Base-by-base conservation (phyloP, 23 red algal genomes). In the Gracilaria gracilis region DNA sequence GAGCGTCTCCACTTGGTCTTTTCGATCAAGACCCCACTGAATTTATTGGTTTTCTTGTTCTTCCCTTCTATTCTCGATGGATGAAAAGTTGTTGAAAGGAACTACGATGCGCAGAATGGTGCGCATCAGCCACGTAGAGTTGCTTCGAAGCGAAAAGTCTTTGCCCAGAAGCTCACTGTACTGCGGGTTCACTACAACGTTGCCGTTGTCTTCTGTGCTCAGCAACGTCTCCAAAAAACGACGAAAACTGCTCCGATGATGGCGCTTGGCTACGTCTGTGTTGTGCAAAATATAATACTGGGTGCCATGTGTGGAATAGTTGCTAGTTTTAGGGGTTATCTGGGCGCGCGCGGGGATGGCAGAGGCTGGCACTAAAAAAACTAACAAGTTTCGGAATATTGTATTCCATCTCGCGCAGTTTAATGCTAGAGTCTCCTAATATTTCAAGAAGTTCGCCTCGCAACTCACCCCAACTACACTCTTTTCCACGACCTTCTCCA, bases 31-130 rank as follows among this genome's bases (percentile, higher is more conserved):
- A 13, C 54, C 79, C 79, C 79, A 82, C 25, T 57, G 35, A 9
- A 61, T 44, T 37, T 82, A 82, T 64, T 82, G 23, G 54, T 82
- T 16, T 53, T 66, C 71, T 67, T 82, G 58, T 64, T 59, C 79
- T 42, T 4, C 53, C 38, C 21, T 47, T 25, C 79, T 40, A 11
- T 82, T 54, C 8, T 59, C 79, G 17, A 59, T 53, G 9, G 49
- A 31, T 13, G n/a, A 33, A 25, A 46, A 62, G 58, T 62, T 44
- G 14, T 37, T 2, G 36, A 82, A 82, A 4, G 79, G 79, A 9
- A 34, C 53, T 28, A 53, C 79, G 20, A 90, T n/a, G 55, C 51
- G 87, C 34, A 90, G 42, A n/a, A 49, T 35, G 14, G 14, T 81
- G 32, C 71, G 74, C 24, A 75, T 71, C 27, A 80, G 40, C 87